Evolutionary conservation across 2,329 filamentous ascomycete genomes (phyloP).

Genomic region (Hypomyces rosellus): DNA sequence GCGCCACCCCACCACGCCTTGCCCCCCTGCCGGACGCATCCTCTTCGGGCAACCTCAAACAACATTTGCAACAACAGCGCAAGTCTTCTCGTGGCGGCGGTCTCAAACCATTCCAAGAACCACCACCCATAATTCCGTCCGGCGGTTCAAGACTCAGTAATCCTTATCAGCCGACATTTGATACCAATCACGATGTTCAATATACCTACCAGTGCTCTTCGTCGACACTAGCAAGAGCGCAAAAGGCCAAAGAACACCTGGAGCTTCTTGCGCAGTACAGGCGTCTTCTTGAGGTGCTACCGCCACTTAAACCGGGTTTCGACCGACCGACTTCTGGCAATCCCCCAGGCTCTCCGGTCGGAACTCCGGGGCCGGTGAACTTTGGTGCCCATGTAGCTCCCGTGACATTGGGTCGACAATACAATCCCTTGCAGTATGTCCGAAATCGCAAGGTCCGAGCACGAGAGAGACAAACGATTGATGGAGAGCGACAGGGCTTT

Average conservation of each 20-base stretch:
- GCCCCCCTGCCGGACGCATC: constrained; percentile 47
- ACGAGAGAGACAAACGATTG: constrained; percentile 67
- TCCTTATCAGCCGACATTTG: constrained; percentile 43
- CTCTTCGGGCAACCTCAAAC: constrained; percentile 53
- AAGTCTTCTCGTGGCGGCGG: constrained; percentile 55
- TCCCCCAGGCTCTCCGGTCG: constrained; percentile 34
- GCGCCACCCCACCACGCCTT: constrained; percentile 44
- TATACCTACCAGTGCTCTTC: constrained; percentile 65
- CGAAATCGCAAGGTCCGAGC: constrained; percentile 82
- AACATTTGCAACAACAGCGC: constrained; percentile 67
- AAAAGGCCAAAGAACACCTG: constrained; percentile 78
- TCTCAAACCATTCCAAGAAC: constrained; percentile 44
- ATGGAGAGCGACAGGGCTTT: constrained; percentile 72
- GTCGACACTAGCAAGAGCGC: constrained; percentile 73
- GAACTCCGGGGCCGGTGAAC: constrained; percentile 23
- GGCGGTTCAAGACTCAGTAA: constrained; percentile 35
- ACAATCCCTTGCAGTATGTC: constrained; percentile 90
- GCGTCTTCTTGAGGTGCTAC: constrained; percentile 69
- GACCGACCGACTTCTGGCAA: constrained; percentile 35
- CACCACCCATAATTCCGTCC: constrained; percentile 35
- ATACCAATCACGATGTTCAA: constrained; percentile 34
- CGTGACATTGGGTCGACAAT: constrained; percentile 57
- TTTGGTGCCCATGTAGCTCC: constrained; percentile 23
- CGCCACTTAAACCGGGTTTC: constrained; percentile 55
- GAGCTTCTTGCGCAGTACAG: constrained; percentile 83